Evolutionary conservation across 805 yeast species (phyloP), one percentile per base, ranked within the genome.

Genomic region (Wickerhamomyces silvicola): DNA sequence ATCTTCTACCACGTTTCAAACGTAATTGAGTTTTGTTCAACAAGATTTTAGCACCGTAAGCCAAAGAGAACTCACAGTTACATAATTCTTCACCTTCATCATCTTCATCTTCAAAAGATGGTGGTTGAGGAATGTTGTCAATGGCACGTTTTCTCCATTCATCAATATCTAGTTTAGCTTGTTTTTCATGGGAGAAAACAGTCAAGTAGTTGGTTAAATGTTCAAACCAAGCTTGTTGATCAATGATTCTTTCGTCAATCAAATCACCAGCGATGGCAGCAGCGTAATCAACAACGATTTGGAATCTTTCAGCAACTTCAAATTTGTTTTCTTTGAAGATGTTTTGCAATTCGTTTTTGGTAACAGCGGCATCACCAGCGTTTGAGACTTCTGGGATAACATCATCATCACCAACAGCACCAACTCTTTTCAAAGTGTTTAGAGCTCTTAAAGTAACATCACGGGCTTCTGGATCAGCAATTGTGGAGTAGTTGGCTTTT

Each of bases 391-490:
- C 97, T 67, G 98, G 98, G 60, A 90, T 80, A 48, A 66, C 67
- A 62, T 87, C 98, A 55, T 83, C 81, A 39, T 69, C 90, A 66
- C 82, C 84, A 54, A 92, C 85, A 67, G 83, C 87, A 83, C 97
- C 98, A 56, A 92, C 98, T 80, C 98, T 87, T 78, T 82, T 87
- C 66, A 92, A 81, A 55, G 98, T 92, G 81, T 70, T 81, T 68
- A 90, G 75, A 63, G 94, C 99, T 75, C 97, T 88, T 60, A 75
- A 74, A 56, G 98, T 92, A 63, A 92, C 97, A 52, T 84, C 90
- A 75, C 99, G 90, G 54, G 98, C 98, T 75, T 92, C 99, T 65
- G 99, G 99, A 71, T 92, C 98, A 68, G 98, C 98, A 72, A 92
- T 88, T 74, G 84, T 86, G 60, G 83, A 70, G 73, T 81, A 78